phyloP scores from a whole-genome alignment of 352 stramenopile species.

The Phytophthora sojae region DNA sequence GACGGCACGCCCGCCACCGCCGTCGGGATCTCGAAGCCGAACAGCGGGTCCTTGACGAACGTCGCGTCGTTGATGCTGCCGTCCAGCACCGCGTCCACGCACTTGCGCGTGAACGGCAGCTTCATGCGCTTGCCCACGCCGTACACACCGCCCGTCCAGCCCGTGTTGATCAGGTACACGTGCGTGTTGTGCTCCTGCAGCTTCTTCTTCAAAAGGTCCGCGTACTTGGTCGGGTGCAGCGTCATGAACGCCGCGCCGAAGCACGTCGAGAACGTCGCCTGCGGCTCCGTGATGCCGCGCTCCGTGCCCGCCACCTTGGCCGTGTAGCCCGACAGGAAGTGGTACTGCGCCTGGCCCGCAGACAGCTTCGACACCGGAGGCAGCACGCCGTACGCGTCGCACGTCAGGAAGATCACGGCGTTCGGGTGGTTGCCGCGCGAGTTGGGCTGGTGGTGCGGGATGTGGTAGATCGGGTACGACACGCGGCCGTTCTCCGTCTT shows the following conservation, averaged over 20 bases:
- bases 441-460: conserved; percentile 92
- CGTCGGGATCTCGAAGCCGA: conserved; percentile 77
- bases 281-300: conserved; percentile 95
- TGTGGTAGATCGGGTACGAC: conserved; percentile 99
- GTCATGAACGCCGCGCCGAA: conserved; percentile 98
- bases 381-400: conserved; percentile 98
- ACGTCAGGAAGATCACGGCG: conserved; percentile 98
- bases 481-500: conserved; percentile 99
- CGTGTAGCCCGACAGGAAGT: conserved; percentile 98
- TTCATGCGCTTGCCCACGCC: conserved; percentile 97
- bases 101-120: conserved; percentile 88
- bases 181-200: conserved; percentile 94
- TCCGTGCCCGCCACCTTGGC: conserved; percentile 99
- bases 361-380: conserved; percentile 96
- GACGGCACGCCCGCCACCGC: conserved; percentile 70
- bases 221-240: conserved; percentile 97
- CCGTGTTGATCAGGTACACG: conserved; percentile 98
- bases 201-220: conserved; percentile 97
- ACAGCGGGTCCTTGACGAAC: conserved; percentile 78
- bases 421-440: conserved; percentile 94
- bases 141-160: conserved; percentile 96
- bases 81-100: conserved; percentile 77
- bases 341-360: conserved; percentile 96
- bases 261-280: conserved; percentile 96
- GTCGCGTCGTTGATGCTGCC: conserved; percentile 68